phyloP scores from a whole-genome alignment of 2,329 filamentous ascomycete genomes.

The Microcera coccophila region DNA sequence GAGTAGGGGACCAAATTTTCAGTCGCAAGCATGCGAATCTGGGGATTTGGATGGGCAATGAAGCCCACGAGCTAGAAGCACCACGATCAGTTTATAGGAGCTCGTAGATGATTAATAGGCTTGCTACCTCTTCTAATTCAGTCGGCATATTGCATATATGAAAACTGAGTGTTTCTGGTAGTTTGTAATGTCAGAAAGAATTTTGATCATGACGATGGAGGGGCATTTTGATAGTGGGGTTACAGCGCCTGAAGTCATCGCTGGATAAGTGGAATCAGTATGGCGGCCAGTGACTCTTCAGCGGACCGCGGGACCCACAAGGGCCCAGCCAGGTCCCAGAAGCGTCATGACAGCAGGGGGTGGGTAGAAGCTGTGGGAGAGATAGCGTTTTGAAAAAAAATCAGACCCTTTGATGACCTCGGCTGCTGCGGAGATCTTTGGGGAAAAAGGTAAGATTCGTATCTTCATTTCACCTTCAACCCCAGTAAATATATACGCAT shows the following conservation, averaged over 20 bases:
- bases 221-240: conserved; percentile 27
- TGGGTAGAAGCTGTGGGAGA: too few species aligned
- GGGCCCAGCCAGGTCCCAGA: conserved; percentile 1
- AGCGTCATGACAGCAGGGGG: conserved; percentile 13
- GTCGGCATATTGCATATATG: conserved; percentile 56
- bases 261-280: conserved; percentile 21
- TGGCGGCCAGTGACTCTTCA: conserved; percentile 21
- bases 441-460: too few species aligned
- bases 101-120: not conserved
- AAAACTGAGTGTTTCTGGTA: conserved; percentile 16
- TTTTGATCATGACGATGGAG: conserved; percentile 24
- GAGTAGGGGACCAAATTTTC: conserved; percentile 86
- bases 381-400: too few species aligned
- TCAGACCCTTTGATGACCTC: too few species aligned
- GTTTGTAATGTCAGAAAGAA: conserved; percentile 15
- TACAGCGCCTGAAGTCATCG: conserved; percentile 28
- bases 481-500: too few species aligned
- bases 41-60: conserved; percentile 84
- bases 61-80: conserved; percentile 78
- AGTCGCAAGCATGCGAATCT: conserved; percentile 79
- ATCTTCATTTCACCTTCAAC: too few species aligned
- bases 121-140: conserved; percentile 67
- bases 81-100: conserved; percentile 16
- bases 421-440: too few species aligned
- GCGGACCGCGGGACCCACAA: conserved; percentile 21